A percentile compares a stretch with the other conserved stretches of the same genome.
phyloP scores from a whole-genome alignment of 345 rosid genomes.

The Eutrema japonicum region DNA sequence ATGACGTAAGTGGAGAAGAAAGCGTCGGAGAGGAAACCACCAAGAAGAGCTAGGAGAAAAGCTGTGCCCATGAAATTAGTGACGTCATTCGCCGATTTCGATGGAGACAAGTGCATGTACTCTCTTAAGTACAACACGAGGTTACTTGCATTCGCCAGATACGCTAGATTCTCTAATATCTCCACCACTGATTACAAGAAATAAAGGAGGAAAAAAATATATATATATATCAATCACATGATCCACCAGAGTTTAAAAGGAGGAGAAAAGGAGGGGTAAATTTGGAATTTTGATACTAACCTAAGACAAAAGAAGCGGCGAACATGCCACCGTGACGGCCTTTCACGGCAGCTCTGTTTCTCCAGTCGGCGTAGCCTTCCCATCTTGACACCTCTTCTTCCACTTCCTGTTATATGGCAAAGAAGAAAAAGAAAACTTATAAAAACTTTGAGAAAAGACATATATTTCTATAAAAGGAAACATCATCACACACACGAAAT shows the following conservation, averaged over 20 bases:
- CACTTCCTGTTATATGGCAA: constrained; percentile 52
- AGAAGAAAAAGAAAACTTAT: not conserved
- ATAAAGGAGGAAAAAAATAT: not conserved
- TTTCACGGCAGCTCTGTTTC: constrained; percentile 59
- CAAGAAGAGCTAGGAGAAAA: constrained; percentile 78
- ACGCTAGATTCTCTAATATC: constrained; percentile 88
- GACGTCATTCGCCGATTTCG: constrained; percentile 71
- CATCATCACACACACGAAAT: constrained; percentile 25
- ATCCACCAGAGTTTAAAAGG: constrained; percentile 20
- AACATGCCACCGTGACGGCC: constrained; percentile 79
- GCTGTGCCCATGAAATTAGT: constrained; percentile 92
- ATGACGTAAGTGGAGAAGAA: constrained; percentile 65
- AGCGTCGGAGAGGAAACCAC: constrained; percentile 83
- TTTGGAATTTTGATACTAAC: constrained; percentile 42
- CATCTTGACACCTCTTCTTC: constrained; percentile 51
- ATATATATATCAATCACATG: constrained; percentile 19
- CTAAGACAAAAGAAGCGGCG: constrained; percentile 72
- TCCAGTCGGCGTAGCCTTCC: constrained; percentile 90
- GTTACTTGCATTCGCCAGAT: constrained; percentile 81
- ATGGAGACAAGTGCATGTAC: constrained; percentile 72
- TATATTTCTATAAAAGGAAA: constrained; percentile 21
- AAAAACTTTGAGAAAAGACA: constrained; percentile 24
- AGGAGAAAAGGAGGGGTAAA: constrained; percentile 22
- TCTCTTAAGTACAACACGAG: constrained; percentile 64
- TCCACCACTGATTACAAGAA: constrained; percentile 60